A percentile compares a stretch with the other conserved stretches of the same genome.
Conservation (phyloP, 345 rosid genomes). For the Noccaea caerulescens region DNA sequence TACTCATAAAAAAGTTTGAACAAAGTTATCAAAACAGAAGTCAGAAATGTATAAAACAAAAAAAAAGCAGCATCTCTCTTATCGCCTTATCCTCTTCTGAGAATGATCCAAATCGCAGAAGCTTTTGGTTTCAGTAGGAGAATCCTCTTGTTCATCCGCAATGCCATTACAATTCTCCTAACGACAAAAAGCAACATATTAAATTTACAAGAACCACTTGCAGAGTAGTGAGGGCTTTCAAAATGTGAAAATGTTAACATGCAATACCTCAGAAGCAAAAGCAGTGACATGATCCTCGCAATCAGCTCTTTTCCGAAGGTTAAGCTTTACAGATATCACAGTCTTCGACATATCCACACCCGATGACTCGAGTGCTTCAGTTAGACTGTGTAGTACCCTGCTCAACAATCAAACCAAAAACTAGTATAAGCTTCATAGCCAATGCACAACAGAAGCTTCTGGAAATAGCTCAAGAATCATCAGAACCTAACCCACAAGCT, state of each 20-base stretch:
- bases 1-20: slow-evolving; percentile 4
- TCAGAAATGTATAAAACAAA: slow-evolving; percentile 23
- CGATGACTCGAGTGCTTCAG: slow-evolving; percentile 62
- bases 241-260: background rate
- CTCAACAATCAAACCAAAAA: slow-evolving; percentile 29
- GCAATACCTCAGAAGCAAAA: slow-evolving; percentile 56
- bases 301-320: slow-evolving; percentile 55
- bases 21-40: slow-evolving; percentile 28
- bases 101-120: slow-evolving; percentile 44
- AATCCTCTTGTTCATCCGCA: slow-evolving; percentile 43
- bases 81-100: slow-evolving; percentile 54
- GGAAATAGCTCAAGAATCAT: background rate
- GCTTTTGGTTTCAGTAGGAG: slow-evolving; percentile 47
- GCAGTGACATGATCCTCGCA: slow-evolving; percentile 34
- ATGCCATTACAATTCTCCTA: slow-evolving; percentile 49
- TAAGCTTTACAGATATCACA: slow-evolving; percentile 66
- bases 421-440: background rate
- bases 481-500: background rate
- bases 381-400: slow-evolving; percentile 65
- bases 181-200: background rate
- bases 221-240: background rate
- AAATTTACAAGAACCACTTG: background rate
- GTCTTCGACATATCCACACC: slow-evolving; percentile 74
- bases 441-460: background rate
- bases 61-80: slow-evolving; percentile 39